These are phyloP conservation scores for Pythium coloratum DNA, from an alignment of 352 stramenopile genomes.

Conservation along the genomic window DNA sequence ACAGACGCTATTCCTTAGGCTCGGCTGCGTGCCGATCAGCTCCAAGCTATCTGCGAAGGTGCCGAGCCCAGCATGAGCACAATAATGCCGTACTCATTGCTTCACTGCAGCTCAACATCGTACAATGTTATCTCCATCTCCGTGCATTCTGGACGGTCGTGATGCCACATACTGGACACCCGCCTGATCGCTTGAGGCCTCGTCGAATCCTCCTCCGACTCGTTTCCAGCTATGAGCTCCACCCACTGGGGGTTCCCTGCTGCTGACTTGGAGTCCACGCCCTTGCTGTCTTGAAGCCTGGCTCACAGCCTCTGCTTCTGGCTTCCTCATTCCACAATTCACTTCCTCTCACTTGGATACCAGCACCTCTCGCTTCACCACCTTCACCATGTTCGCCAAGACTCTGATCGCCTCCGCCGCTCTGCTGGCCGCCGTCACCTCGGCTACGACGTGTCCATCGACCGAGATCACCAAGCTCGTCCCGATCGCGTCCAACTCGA, in stretches of 20 bases:
- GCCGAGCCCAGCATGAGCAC: too few relatives aligned
- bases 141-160: background rate
- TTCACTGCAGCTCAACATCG: background rate
- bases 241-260: background rate
- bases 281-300: background rate
- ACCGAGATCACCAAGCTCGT: constrained; percentile 16
- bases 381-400: constrained; percentile 14
- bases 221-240: background rate
- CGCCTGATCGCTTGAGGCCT: background rate
- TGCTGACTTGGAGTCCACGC: too few relatives aligned
- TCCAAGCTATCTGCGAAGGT: background rate
- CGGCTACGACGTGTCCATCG: constrained; percentile 3
- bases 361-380: background rate
- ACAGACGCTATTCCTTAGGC: too few relatives aligned
- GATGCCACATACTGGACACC: background rate
- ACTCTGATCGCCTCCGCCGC: background rate
- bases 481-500: constrained; percentile 9
- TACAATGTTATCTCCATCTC: background rate
- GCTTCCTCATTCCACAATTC: constrained; percentile 12
- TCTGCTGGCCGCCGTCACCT: background rate
- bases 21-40: too few relatives aligned
- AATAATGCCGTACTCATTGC: background rate
- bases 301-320: background rate
- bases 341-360: background rate
- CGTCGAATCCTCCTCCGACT: background rate